A percentile compares a stretch with the other conserved stretches of the same genome.
These are phyloP conservation scores for Lyophyllum shimeji DNA, from an alignment of 768 basidiomycete genomes.

Conservation along the genomic window DNA sequence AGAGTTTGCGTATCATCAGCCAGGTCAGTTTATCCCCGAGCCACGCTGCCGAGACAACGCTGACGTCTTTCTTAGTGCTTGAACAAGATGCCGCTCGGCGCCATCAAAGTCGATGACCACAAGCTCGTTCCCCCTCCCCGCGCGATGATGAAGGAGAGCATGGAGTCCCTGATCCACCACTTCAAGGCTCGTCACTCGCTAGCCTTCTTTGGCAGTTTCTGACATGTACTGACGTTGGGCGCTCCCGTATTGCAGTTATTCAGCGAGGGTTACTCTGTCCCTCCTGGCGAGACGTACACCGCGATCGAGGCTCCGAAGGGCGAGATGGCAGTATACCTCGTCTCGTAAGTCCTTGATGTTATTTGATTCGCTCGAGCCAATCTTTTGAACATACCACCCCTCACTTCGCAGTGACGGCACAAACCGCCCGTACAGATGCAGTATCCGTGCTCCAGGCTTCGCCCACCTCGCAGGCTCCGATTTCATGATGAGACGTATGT, in stretches of 20 bases:
- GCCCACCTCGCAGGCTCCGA: constrained; percentile 95
- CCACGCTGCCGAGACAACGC: background rate
- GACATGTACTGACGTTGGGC: background rate
- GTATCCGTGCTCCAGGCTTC: constrained; percentile 95
- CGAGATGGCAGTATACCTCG: constrained; percentile 98
- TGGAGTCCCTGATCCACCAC: constrained; percentile 98
- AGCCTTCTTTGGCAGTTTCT: background rate
- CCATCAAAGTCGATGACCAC: constrained; percentile 93
- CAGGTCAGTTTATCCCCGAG: constrained; percentile 43
- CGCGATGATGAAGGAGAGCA: constrained; percentile 98
- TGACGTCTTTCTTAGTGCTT: constrained; percentile 62
- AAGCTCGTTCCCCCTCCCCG: constrained; percentile 96
- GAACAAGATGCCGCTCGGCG: constrained; percentile 96
- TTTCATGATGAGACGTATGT: constrained; percentile 95
- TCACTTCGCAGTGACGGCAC: constrained; percentile 70
- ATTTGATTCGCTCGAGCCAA: constrained; percentile 1
- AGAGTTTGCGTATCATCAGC: constrained; percentile 84
- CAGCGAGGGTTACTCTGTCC: constrained; percentile 95
- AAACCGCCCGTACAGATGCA: constrained; percentile 95
- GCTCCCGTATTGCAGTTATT: constrained; percentile 59
- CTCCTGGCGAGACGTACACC: constrained; percentile 92
- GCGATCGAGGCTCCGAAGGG: constrained; percentile 99
- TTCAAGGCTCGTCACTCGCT: constrained; percentile 64
- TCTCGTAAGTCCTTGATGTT: constrained; percentile 61
- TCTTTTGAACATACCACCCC: background rate